Percentiles rank a stretch among this genome's conserved stretches.
Evolutionary conservation across 306 rosid genomes (phyloP).

Genomic region (Carpinus fangiana): DNA sequence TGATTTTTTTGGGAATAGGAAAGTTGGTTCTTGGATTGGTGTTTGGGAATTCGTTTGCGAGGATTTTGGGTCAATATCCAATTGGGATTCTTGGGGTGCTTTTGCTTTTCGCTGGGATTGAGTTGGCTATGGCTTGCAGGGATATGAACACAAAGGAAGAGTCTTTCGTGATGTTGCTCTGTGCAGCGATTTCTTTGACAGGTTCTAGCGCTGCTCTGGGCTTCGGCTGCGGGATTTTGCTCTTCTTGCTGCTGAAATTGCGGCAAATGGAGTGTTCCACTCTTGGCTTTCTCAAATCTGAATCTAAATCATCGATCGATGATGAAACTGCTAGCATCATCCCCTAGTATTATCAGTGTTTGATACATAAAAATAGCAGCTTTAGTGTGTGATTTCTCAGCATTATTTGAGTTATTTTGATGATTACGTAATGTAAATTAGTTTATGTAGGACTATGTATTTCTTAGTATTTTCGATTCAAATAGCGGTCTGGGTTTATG

Average conservation of each 20-base stretch:
- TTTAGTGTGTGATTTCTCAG: neutral
- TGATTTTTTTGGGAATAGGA: constrained; percentile 61
- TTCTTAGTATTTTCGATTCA: neutral
- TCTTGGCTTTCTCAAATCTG: constrained; percentile 17
- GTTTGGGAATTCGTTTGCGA: constrained; percentile 65
- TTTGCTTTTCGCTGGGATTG: constrained; percentile 73
- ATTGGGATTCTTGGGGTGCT: constrained; percentile 74
- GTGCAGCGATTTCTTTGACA: constrained; percentile 77
- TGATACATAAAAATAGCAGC: neutral
- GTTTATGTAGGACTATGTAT: neutral
- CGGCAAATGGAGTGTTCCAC: constrained; percentile 51
- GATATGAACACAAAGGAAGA: constrained; percentile 72
- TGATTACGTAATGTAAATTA: too few species aligned
- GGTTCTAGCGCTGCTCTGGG: constrained; percentile 81
- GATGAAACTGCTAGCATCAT: constrained; percentile 29
- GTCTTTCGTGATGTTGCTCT: constrained; percentile 67
- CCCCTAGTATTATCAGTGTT: constrained; percentile 13
- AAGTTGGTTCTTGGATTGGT: constrained; percentile 61
- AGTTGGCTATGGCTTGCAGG: constrained; percentile 67
- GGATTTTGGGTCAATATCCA: constrained; percentile 50
- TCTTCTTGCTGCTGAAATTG: constrained; percentile 52
- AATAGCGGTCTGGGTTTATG: neutral
- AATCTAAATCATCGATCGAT: constrained; percentile 31
- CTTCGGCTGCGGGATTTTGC: constrained; percentile 66
- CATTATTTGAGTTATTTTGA: neutral